phyloP scores from a whole-genome alignment of 352 stramenopile genomes.

The Phytopythium vexans region DNA sequence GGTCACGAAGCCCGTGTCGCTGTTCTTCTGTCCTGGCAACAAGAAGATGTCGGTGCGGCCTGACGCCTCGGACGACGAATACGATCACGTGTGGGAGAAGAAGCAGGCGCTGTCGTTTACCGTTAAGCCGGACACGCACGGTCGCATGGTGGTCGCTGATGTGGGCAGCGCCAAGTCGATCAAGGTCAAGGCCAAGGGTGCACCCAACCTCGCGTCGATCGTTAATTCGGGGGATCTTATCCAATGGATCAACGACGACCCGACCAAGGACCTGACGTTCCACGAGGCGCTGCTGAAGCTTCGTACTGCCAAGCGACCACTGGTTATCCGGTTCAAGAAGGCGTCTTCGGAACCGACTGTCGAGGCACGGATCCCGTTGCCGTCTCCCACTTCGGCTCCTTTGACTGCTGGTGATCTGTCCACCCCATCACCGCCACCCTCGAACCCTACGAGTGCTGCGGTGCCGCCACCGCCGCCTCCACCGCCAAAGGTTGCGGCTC shows the following conservation, averaged over 20 bases:
- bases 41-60: slow-evolving; percentile 75
- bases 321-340: slow-evolving; percentile 86
- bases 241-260: slow-evolving; percentile 84
- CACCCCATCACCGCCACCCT: slow-evolving; percentile 5
- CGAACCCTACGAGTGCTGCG: slow-evolving; percentile 2
- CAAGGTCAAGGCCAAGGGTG: slow-evolving; percentile 76
- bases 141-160: slow-evolving; percentile 77
- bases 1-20: slow-evolving; percentile 78
- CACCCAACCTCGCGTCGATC: slow-evolving; percentile 40
- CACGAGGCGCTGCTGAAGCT: slow-evolving; percentile 83
- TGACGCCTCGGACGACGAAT: slow-evolving; percentile 66
- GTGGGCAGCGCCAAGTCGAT: slow-evolving; percentile 83
- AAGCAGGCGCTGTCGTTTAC: slow-evolving; percentile 85
- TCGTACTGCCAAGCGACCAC: slow-evolving; percentile 73
- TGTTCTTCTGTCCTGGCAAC: slow-evolving; percentile 82
- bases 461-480: slow-evolving; percentile 12
- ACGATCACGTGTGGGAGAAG: slow-evolving; percentile 88
- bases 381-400: slow-evolving; percentile 12
- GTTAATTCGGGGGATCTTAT: slow-evolving; percentile 67
- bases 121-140: slow-evolving; percentile 56
- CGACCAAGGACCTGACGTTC: slow-evolving; percentile 67
- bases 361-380: slow-evolving; percentile 11
- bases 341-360: slow-evolving; percentile 40
- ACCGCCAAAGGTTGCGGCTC: slow-evolving; percentile 13
- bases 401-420: slow-evolving; percentile 12